These are phyloP conservation scores for Fusarium tricinctum DNA, from an alignment of 2,329 filamentous ascomycete species.

Conservation along the genomic window DNA sequence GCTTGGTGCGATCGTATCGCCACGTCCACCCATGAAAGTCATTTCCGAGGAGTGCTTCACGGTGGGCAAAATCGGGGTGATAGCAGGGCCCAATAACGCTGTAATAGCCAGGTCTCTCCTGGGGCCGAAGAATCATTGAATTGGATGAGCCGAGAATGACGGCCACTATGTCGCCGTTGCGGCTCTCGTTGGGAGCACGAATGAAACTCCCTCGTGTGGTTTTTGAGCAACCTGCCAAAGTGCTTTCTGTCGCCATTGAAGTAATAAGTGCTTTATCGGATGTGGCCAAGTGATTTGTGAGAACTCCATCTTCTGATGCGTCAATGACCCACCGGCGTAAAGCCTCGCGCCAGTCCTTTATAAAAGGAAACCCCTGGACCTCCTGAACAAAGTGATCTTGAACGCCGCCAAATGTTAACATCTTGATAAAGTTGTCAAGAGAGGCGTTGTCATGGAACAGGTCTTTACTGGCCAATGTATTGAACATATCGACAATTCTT, in stretches of 20 bases:
- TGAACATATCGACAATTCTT: background rate
- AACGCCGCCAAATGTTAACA: background rate
- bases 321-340: background rate
- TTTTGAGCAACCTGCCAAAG: background rate
- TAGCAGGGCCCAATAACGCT: background rate
- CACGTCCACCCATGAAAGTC: background rate
- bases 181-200: background rate
- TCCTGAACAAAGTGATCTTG: background rate
- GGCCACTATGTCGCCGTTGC: background rate
- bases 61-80: background rate
- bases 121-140: background rate
- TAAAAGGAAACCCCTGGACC: background rate
- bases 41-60: background rate
- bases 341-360: background rate
- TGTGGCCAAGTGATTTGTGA: background rate
- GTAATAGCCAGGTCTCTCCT: background rate
- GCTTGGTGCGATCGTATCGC: background rate
- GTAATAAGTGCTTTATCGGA: background rate
- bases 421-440: background rate
- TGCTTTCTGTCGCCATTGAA: background rate
- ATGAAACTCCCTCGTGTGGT: background rate
- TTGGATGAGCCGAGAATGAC: background rate
- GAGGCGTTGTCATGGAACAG: background rate
- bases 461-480: no score
- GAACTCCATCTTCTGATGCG: background rate